A percentile compares a stretch with the other conserved stretches of the same genome.
phyloP scores from a whole-genome alignment of 179 eudicot genomes.

The Actinidia arguta region DNA sequence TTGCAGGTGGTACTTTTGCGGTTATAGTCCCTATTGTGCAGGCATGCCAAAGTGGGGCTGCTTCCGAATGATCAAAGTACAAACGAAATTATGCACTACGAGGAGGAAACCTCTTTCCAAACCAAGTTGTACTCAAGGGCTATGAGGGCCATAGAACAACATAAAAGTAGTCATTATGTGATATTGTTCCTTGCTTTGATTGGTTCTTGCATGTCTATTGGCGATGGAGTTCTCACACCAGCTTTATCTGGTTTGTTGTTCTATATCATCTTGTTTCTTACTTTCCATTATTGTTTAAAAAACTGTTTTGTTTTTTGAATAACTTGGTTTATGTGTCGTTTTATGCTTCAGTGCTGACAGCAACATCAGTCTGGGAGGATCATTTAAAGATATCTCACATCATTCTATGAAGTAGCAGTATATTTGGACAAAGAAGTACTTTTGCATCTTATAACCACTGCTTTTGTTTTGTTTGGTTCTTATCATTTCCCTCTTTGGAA shows the following conservation, averaged over 20 bases:
- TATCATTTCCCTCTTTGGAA: constrained; percentile 40
- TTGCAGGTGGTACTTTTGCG: constrained; percentile 83
- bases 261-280: not conserved
- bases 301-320: not conserved
- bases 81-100: constrained; percentile 42
- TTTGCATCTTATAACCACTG: not conserved
- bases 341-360: constrained; percentile 40
- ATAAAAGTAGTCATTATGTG: constrained; percentile 63
- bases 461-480: not conserved
- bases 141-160: constrained; percentile 53
- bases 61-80: constrained; percentile 65
- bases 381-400: constrained; percentile 33
- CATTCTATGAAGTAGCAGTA: constrained; percentile 31
- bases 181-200: constrained; percentile 71
- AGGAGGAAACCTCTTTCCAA: constrained; percentile 33
- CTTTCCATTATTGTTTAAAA: not conserved
- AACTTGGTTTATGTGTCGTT: not conserved
- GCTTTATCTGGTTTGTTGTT: constrained; percentile 71
- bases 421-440: not conserved
- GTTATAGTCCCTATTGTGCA: constrained; percentile 75
- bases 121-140: constrained; percentile 45
- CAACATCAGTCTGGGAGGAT: constrained; percentile 42
- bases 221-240: constrained; percentile 84
- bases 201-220: constrained; percentile 90
- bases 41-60: constrained; percentile 75